Evolutionary conservation across 805 yeast species (phyloP).

Genomic region (Tetrapisispora taiwanensis): DNA sequence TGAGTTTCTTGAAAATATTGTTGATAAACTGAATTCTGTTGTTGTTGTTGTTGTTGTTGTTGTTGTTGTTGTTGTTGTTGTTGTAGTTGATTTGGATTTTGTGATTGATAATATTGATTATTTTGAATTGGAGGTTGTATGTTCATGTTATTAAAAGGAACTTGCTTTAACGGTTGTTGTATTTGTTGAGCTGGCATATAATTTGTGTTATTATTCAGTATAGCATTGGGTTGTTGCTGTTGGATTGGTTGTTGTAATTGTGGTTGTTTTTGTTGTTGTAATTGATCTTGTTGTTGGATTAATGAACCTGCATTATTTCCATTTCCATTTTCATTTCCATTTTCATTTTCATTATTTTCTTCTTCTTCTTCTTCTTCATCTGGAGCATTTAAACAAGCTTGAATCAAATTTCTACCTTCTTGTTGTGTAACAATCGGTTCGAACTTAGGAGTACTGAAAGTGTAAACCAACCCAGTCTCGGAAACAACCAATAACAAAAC

Average conservation of each 20-base stretch:
- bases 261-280: not conserved
- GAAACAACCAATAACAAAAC: constrained; percentile 88
- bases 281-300: constrained; percentile 1
- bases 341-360: constrained; percentile 56
- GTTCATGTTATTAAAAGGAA: constrained; percentile 5
- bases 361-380: constrained; percentile 69
- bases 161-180: constrained; percentile 7
- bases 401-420: constrained; percentile 93
- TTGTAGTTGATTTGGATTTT: constrained; percentile 10
- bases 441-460: constrained; percentile 97
- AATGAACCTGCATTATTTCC: constrained; percentile 4
- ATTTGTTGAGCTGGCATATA: constrained; percentile 1
- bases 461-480: constrained; percentile 97
- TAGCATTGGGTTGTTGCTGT: constrained; percentile 7
- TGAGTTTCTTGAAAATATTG: constrained; percentile 53
- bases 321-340: constrained; percentile 32
- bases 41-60: constrained; percentile 23
- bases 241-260: constrained; percentile 4
- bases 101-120: constrained; percentile 24
- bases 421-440: constrained; percentile 96
- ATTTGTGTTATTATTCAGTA: constrained; percentile 1
- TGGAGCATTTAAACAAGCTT: constrained; percentile 96
- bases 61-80: constrained; percentile 28
- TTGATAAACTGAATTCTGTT: constrained; percentile 48
- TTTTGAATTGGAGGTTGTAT: constrained; percentile 7